These are phyloP conservation scores for Podila minutissima DNA, from an alignment of 192 early-diverging fungal species.

Conservation along the genomic window DNA sequence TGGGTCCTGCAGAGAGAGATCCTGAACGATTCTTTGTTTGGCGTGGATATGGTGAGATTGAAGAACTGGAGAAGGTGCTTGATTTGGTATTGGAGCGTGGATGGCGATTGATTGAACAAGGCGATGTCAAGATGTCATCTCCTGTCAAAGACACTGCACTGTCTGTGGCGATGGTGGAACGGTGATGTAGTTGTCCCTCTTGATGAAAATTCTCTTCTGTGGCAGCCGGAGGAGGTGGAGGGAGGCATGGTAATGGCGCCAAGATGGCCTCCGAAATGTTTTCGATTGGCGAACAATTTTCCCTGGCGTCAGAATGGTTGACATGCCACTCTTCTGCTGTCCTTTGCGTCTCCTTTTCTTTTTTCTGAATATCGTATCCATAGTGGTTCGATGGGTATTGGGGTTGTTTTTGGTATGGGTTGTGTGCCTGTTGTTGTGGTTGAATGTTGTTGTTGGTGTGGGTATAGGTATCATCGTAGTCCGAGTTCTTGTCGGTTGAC, in stretches of 20 bases:
- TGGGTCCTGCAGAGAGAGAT: not conserved
- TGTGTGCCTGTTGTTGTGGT: constrained; percentile 10
- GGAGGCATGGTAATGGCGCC: not conserved
- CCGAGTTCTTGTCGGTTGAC: constrained; percentile 1
- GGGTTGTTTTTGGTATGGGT: not conserved
- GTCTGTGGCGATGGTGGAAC: not conserved
- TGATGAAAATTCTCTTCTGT: not conserved
- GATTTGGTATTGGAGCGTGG: too few species aligned
- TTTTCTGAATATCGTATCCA: constrained; percentile 27
- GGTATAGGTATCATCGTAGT: not conserved
- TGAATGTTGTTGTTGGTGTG: not conserved
- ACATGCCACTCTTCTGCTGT: not conserved
- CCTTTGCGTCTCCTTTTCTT: not conserved
- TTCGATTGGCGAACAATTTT: not conserved
- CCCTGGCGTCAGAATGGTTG: too few species aligned
- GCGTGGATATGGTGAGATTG: not conserved
- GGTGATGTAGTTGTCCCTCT: not conserved
- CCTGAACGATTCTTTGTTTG: constrained; percentile 13
- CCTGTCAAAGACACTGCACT: constrained; percentile 12
- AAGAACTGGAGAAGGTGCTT: too few species aligned
- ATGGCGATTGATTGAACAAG: too few species aligned
- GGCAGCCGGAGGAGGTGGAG: not conserved
- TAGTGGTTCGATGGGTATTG: constrained; percentile 27
- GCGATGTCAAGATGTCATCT: not conserved
- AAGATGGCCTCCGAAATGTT: not conserved